These are phyloP conservation scores for Chromosphaera perkinsii DNA, from an alignment of 208 protist genomes.

Conservation along the genomic window DNA sequence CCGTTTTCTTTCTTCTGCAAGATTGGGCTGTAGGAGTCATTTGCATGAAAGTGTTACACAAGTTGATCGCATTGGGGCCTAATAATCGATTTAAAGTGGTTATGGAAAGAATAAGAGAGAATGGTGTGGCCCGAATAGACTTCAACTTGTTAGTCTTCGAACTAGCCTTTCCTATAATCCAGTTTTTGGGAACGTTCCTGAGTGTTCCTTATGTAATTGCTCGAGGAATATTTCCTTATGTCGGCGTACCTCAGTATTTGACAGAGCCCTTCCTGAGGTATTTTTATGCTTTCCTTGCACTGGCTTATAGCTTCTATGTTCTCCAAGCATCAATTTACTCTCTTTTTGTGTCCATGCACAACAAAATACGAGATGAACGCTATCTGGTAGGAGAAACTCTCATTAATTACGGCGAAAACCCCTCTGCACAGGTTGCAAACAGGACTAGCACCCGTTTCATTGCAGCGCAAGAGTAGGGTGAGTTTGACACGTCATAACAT, in stretches of 20 bases:
- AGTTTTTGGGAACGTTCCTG: neutral
- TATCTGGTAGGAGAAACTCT: too few relatives aligned
- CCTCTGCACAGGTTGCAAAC: too few relatives aligned
- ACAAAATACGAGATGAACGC: too few relatives aligned
- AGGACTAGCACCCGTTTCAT: too few relatives aligned
- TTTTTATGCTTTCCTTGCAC: too few relatives aligned
- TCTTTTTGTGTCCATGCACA: too few relatives aligned
- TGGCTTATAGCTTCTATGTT: too few relatives aligned
- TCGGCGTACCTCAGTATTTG: neutral
- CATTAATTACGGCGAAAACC: too few relatives aligned
- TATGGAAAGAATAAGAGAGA: neutral
- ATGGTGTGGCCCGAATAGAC: neutral
- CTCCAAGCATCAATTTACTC: too few relatives aligned
- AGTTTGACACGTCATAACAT: too few relatives aligned
- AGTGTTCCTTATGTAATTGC: neutral
- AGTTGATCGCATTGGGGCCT: neutral
- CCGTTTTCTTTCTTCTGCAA: constrained; percentile 5
- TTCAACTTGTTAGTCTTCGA: neutral
- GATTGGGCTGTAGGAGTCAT: constrained; percentile 12
- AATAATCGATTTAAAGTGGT: neutral
- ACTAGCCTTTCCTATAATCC: neutral
- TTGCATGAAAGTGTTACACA: neutral
- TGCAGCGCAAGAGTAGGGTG: too few relatives aligned
- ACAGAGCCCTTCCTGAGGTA: too few relatives aligned
- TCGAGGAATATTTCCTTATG: neutral